phyloP scores from a whole-genome alignment of 192 early-diverging fungal species.

The Linnemannia hyalina region DNA sequence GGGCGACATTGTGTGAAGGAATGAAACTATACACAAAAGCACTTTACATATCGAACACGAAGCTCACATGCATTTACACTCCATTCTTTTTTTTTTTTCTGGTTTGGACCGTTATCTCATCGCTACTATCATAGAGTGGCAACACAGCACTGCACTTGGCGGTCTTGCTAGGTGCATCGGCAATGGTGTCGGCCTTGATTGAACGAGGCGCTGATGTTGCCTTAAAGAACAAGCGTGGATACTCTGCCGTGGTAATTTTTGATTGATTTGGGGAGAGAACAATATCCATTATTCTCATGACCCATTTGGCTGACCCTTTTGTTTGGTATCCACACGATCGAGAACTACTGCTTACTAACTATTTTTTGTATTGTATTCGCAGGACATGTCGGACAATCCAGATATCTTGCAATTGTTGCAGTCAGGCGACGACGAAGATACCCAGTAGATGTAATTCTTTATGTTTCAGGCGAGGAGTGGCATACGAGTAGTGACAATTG shows the following conservation, averaged over 20 bases:
- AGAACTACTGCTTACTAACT: not conserved
- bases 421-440: not conserved
- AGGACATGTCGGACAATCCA: slow-evolving; percentile 41
- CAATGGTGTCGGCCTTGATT: slow-evolving; percentile 70
- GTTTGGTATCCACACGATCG: not conserved
- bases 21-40: not conserved
- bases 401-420: slow-evolving; percentile 18
- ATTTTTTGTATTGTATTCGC: not conserved
- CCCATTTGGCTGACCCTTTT: not conserved
- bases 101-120: not conserved
- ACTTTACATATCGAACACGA: not conserved
- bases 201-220: slow-evolving; percentile 73
- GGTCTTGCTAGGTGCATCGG: slow-evolving; percentile 68
- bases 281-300: not conserved
- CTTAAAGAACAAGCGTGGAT: slow-evolving; percentile 73
- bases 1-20: not conserved
- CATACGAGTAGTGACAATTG: not conserved
- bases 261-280: not conserved
- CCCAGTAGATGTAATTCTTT: no score
- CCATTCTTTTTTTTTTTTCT: not conserved
- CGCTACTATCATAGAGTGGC: slow-evolving; percentile 58
- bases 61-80: not conserved
- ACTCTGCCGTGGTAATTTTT: slow-evolving; percentile 64
- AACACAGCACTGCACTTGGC: slow-evolving; percentile 83
- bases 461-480: not conserved